Evolutionary conservation across 2,329 filamentous ascomycete species (phyloP).

Genomic region (Fusarium sulawesiense): DNA sequence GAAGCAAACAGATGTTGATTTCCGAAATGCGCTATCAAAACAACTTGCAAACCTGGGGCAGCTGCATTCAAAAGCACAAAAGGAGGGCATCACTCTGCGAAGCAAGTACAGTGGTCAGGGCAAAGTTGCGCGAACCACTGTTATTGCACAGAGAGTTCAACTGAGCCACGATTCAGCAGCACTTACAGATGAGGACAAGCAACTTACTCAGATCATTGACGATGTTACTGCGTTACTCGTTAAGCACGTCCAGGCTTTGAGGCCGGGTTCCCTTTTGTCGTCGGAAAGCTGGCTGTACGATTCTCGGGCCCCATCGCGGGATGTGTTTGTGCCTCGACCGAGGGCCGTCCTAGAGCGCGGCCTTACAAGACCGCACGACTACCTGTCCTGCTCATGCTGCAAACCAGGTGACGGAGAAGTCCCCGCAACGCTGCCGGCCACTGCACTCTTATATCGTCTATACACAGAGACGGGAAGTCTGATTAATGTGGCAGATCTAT

Average conservation of each 20-base stretch:
- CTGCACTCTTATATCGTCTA: conserved; percentile 80
- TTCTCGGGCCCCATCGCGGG: conserved; percentile 73
- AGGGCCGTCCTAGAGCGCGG: conserved; percentile 77
- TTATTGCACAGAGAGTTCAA: conserved; percentile 84
- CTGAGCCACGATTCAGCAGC: conserved; percentile 79
- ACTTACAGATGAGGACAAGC: conserved; percentile 76
- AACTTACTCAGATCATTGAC: conserved; percentile 75
- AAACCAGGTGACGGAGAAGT: conserved; percentile 60
- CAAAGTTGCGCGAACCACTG: conserved; percentile 78
- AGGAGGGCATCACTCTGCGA: conserved; percentile 65
- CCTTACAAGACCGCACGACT: conserved; percentile 78
- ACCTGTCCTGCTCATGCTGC: conserved; percentile 80
- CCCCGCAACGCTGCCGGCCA: conserved; percentile 72
- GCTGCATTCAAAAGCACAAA: conserved; percentile 59
- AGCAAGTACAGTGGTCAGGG: conserved; percentile 80
- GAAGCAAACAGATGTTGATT: conserved; percentile 48
- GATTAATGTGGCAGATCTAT: conserved; percentile 83
- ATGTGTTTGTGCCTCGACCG: conserved; percentile 81
- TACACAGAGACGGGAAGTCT: conserved; percentile 81
- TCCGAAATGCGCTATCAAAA: conserved; percentile 51
- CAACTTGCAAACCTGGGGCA: conserved; percentile 60
- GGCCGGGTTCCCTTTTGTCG: conserved; percentile 63
- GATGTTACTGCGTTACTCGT: conserved; percentile 50
- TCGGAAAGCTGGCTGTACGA: conserved; percentile 83
- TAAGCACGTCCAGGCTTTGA: conserved; percentile 40